phyloP scores from a whole-genome alignment of 2,329 filamentous ascomycete genomes.

The Dissoconium aciculare region DNA sequence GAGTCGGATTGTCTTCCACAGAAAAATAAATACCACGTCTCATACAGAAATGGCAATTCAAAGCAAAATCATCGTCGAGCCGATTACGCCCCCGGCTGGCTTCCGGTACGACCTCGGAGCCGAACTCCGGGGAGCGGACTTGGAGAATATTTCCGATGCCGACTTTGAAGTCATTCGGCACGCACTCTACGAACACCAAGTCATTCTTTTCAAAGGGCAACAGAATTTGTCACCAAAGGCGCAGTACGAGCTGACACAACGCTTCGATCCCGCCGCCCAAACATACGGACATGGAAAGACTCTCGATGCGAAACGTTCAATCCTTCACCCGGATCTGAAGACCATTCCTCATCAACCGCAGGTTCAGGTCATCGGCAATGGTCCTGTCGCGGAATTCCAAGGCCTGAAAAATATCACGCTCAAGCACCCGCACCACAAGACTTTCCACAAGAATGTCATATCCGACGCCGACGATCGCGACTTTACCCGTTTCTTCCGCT shows the following conservation, averaged over 20 bases:
- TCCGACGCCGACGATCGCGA: constrained; percentile 45
- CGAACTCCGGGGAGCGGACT: constrained; percentile 17
- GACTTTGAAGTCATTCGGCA: constrained; percentile 50
- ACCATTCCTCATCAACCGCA: constrained; percentile 67
- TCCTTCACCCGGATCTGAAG: constrained; percentile 66
- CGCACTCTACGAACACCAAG: constrained; percentile 52
- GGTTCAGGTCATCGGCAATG: constrained; percentile 68
- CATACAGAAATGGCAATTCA: constrained; percentile 14
- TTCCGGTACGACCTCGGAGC: constrained; percentile 17
- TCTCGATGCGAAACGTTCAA: constrained; percentile 47
- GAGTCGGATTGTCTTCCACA: too few relatives aligned
- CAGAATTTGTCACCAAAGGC: constrained; percentile 48
- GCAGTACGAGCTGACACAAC: constrained; percentile 58
- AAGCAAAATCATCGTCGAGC: constrained; percentile 17
- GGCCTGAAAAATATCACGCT: constrained; percentile 53
- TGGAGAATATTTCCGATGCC: constrained; percentile 33
- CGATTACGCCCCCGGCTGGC: constrained; percentile 10
- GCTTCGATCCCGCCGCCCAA: constrained; percentile 52
- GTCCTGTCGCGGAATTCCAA: constrained; percentile 53
- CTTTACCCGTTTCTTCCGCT: constrained; percentile 52
- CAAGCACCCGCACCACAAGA: constrained; percentile 61
- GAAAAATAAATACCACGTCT: too few relatives aligned
- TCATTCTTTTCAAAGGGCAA: constrained; percentile 59
- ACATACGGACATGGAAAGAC: constrained; percentile 66
- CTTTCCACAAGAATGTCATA: constrained; percentile 54